Percentiles rank a stretch among this genome's conserved stretches.
Conservation (phyloP, 129 eudicot species). For the Helichrysum umbraculigerum region DNA sequence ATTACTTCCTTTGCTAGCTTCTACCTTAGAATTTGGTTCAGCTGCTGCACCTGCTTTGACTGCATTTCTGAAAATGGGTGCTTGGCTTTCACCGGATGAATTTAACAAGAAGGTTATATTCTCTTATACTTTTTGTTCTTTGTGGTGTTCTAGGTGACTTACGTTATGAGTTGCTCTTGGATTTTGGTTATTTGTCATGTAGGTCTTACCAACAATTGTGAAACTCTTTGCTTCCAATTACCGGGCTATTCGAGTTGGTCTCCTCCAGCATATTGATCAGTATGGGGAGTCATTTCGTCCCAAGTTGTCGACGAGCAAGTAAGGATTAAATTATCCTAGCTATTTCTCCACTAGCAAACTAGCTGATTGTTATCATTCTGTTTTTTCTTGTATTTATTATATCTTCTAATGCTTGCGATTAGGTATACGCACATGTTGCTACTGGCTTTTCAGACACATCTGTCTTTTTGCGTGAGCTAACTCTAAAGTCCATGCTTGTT, state of each 20-base stretch:
- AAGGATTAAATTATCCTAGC: constrained; percentile 22
- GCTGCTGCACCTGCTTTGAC: constrained; percentile 98
- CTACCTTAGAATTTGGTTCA: constrained; percentile 93
- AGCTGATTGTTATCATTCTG: constrained; percentile 17
- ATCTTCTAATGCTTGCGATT: constrained; percentile 21
- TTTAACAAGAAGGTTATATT: constrained; percentile 61
- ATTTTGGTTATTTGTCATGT: constrained; percentile 27
- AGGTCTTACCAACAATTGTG: constrained; percentile 94
- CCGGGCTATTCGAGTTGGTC: constrained; percentile 91
- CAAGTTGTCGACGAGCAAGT: constrained; percentile 96
- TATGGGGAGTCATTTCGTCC: constrained; percentile 84
- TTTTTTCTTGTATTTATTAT: neutral
- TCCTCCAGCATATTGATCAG: constrained; percentile 94
- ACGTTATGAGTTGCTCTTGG: constrained; percentile 10
- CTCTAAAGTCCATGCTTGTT: constrained; percentile 97
- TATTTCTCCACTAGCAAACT: constrained; percentile 7
- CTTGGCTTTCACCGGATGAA: constrained; percentile 91
- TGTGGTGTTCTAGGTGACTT: constrained; percentile 6
- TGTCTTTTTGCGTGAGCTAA: constrained; percentile 88
- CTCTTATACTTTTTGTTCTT: constrained; percentile 1
- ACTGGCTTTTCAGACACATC: constrained; percentile 95
- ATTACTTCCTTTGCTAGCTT: constrained; percentile 91
- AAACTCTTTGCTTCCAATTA: constrained; percentile 89
- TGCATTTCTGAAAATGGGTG: constrained; percentile 88
- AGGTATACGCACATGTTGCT: constrained; percentile 95